Conservation (phyloP, 148 eudicot genomes). For the Vaccinium darrowii region DNA sequence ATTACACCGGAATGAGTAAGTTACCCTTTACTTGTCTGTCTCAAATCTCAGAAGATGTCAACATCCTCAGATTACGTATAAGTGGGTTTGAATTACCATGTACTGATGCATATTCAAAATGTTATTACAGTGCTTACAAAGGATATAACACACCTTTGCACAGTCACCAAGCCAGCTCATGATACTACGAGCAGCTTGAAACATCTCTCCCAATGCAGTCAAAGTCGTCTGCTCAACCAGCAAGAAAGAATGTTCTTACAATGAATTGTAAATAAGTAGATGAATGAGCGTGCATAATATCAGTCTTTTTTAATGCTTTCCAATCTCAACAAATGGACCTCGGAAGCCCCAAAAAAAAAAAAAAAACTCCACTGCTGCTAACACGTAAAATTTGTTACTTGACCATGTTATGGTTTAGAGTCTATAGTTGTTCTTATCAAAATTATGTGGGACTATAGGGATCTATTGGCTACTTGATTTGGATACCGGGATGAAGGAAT, state of each 20-base stretch:
- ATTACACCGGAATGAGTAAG: neutral
- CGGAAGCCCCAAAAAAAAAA: neutral
- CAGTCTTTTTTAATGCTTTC: neutral
- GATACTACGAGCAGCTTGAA: conserved; percentile 90
- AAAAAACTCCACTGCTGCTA: neutral
- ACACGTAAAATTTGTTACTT: neutral
- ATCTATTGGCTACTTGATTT: neutral
- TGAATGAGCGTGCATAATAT: neutral
- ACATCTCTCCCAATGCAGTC: conserved; percentile 91
- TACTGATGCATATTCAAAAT: neutral
- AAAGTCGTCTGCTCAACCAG: conserved; percentile 60
- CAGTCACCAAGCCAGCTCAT: conserved; percentile 99
- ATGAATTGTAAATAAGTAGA: neutral
- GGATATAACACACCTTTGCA: conserved; percentile 73
- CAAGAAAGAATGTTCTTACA: conserved; percentile 8
- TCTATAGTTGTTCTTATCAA: neutral
- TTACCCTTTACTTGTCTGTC: neutral
- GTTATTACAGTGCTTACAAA: conserved; percentile 9
- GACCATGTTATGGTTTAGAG: neutral
- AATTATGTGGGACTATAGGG: neutral
- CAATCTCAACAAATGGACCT: neutral
- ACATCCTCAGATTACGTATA: neutral
- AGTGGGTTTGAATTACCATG: neutral
- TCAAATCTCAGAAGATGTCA: neutral
- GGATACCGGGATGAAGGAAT: neutral